Evolutionary conservation across 805 yeast genomes (phyloP).

Genomic region (Ogataea zsoltii): DNA sequence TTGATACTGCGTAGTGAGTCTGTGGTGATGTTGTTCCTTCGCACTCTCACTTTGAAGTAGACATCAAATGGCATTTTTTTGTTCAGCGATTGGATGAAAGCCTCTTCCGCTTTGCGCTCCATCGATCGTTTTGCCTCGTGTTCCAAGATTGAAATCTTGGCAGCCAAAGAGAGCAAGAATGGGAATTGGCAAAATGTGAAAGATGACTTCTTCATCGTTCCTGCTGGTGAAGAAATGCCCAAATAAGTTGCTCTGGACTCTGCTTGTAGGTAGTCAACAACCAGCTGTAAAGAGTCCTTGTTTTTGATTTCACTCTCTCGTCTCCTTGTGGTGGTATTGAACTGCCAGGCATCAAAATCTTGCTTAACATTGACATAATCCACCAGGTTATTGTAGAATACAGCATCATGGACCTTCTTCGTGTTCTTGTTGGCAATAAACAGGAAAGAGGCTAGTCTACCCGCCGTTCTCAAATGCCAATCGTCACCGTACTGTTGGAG

Average conservation of each 20-base stretch:
- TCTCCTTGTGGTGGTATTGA: conserved; percentile 31
- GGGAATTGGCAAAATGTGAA: conserved; percentile 82
- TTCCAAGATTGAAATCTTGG: conserved; percentile 77
- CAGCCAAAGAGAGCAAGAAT: conserved; percentile 75
- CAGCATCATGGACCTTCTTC: conserved; percentile 38
- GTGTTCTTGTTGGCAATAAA: conserved; percentile 50
- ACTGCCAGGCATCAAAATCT: conserved; percentile 87
- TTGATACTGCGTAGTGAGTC: conserved; percentile 74
- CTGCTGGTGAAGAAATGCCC: conserved; percentile 37
- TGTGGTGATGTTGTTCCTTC: conserved; percentile 64
- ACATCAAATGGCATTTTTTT: conserved; percentile 63
- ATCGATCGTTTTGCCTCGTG: conserved; percentile 78
- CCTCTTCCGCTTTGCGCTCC: conserved; percentile 88
- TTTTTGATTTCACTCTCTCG: conserved; percentile 16
- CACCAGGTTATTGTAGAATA: conserved; percentile 76
- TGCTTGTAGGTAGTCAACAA: conserved; percentile 47
- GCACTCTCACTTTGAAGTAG: conserved; percentile 64
- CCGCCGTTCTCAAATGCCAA: conserved; percentile 78
- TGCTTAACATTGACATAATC: conserved; percentile 75
- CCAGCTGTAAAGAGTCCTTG: conserved; percentile 37
- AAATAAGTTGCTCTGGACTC: conserved; percentile 29
- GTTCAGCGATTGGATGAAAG: conserved; percentile 74
- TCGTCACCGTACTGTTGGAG: conserved; percentile 69
- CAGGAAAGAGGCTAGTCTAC: conserved; percentile 55
- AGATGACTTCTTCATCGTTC: conserved; percentile 24